Conservation (phyloP, 2,329 filamentous ascomycete species). For the Dothiorella sarmentorum region DNA sequence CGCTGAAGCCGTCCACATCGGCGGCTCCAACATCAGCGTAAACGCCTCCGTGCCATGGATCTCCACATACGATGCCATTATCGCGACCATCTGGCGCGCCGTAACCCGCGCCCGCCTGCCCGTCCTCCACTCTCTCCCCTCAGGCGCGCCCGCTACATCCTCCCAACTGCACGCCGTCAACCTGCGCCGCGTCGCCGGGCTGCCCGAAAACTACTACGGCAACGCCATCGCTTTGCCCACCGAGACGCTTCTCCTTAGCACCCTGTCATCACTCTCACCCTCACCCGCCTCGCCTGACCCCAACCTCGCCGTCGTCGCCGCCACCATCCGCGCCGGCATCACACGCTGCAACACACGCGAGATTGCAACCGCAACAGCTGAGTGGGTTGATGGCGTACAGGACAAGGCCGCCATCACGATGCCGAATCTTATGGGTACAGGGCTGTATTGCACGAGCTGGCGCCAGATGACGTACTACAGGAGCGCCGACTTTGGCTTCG, state of each 20-base stretch:
- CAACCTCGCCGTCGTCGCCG: slow-evolving; percentile 19
- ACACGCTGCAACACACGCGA: slow-evolving; percentile 20
- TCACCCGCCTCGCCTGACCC: slow-evolving; percentile 14
- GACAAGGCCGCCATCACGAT: slow-evolving; percentile 26
- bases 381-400: slow-evolving; percentile 24
- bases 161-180: slow-evolving; percentile 24
- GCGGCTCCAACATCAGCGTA: slow-evolving; percentile 21
- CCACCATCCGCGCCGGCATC: slow-evolving; percentile 25
- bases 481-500: slow-evolving; percentile 32
- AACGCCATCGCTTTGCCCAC: slow-evolving; percentile 23
- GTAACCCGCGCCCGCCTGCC: slow-evolving; percentile 24
- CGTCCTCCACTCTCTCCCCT: neutral
- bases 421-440: slow-evolving; percentile 26
- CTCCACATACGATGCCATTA: slow-evolving; percentile 28
- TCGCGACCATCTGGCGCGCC: slow-evolving; percentile 25
- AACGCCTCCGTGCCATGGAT: slow-evolving; percentile 16
- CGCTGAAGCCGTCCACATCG: slow-evolving; percentile 19
- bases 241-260: slow-evolving; percentile 19
- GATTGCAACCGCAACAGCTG: slow-evolving; percentile 22
- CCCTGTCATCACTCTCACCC: slow-evolving; percentile 15
- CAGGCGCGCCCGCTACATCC: neutral
- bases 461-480: slow-evolving; percentile 25
- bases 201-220: slow-evolving; percentile 25
- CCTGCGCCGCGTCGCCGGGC: slow-evolving; percentile 21
- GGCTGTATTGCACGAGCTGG: slow-evolving; percentile 30